Evolutionary conservation across 495 filamentous ascomycete species (phyloP).

Genomic region (Poronia punctata): DNA sequence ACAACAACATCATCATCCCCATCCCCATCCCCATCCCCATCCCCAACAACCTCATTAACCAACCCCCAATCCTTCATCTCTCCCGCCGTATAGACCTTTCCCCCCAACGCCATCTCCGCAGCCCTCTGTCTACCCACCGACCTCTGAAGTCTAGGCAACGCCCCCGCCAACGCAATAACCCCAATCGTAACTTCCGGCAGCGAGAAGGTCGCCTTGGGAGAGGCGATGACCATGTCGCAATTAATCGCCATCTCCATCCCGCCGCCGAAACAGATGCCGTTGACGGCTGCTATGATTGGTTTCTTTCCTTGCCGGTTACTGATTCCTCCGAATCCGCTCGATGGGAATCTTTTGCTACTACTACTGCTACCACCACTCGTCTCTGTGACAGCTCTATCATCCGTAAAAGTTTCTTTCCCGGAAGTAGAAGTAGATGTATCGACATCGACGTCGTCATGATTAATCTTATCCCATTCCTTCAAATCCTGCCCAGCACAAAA

Average conservation of each 20-base stretch:
- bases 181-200: constrained; percentile 66
- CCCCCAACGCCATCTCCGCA: constrained; percentile 63
- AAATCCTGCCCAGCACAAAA: constrained; percentile 58
- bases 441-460: constrained; percentile 35
- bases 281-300: constrained; percentile 68
- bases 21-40: constrained; percentile 41
- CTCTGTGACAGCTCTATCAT: too few species aligned
- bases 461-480: constrained; percentile 29
- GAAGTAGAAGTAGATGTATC: too few species aligned
- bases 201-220: constrained; percentile 46
- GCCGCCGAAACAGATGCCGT: constrained; percentile 69
- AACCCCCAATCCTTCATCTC: constrained; percentile 63
- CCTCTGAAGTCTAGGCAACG: constrained; percentile 55
- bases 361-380: constrained; percentile 20
- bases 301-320: constrained; percentile 49
- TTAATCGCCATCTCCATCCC: constrained; percentile 69
- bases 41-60: constrained; percentile 59
- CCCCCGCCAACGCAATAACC: constrained; percentile 63
- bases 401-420: too few species aligned
- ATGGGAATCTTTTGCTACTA: constrained; percentile 10
- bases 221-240: constrained; percentile 61
- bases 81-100: constrained; percentile 46
- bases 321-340: constrained; percentile 45
- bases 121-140: constrained; percentile 63
- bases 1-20: constrained; percentile 32